Base-by-base conservation (phyloP, 2,329 filamentous ascomycete species). In the Rhexocercosporidium sp. region DNA sequence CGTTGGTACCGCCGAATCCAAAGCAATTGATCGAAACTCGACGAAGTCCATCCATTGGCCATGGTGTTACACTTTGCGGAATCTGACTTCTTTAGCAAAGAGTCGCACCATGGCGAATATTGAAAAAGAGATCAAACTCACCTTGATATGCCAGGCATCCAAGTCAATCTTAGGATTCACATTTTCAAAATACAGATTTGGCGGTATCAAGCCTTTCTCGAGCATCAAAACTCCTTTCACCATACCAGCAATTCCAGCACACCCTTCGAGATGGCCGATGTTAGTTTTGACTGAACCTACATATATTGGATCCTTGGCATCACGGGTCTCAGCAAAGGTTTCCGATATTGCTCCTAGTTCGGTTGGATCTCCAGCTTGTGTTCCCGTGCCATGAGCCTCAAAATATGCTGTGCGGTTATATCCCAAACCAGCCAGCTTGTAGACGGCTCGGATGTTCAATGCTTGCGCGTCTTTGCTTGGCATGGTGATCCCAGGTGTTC, bases 391-490 rank as follows among this genome's bases (percentile, higher is more conserved):
- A 65, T 75, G 74, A 3, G 73, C 73, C 65, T 75, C 73, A 29
- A 75, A 59, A 29, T 71, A 72, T 12, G 46, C 62, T 7, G 70
- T 71, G 16, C 34, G 51, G 1, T 62, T 29, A 49, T 72, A 73
- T 2, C 59, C 61, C 5, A 60, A 47, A 14, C 64, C 64, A 9
- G 57, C 57, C n/a, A 25, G 16, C 14, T 56, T 56, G 37, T 66
- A 66, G 16, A 56, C 59, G 34, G 56, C 72, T 69, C 27, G 74
- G 25, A 46, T 66, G 22, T 53, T 62, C 25, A 59, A 31, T 39
- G 37, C 69, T 66, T 87, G 85, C 0, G 83, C 81, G 3, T 72
- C 67, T 1, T 76, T 74, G 82, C 70, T 83, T 0, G 83, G 83
- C 54, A 80, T 75, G 0, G 81, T 81, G 41, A 85, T 81, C 3